Evolutionary conservation across 2,329 filamentous ascomycete species (phyloP).

Genomic region (Apiospora pterosperma): DNA sequence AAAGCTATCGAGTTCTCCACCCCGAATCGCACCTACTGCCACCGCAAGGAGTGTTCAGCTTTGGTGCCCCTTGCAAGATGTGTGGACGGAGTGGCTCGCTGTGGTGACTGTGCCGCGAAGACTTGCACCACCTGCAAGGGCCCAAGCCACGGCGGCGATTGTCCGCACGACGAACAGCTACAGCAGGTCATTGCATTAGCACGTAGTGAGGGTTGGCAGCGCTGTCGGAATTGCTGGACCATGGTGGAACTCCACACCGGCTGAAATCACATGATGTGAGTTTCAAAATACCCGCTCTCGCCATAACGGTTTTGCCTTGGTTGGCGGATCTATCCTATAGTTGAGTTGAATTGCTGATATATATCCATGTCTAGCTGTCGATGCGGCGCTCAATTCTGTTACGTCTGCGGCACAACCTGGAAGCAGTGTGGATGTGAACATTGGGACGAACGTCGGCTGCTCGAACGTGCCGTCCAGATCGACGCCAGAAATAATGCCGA

Average conservation of each 20-base stretch:
- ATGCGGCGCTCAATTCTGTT: constrained; percentile 48
- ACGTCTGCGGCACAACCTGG: constrained; percentile 41
- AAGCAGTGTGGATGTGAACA: constrained; percentile 34
- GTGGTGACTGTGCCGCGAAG: constrained; percentile 33
- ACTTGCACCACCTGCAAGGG: constrained; percentile 54
- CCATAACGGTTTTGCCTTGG: too few relatives aligned
- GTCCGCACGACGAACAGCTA: constrained; percentile 38
- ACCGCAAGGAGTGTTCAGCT: constrained; percentile 34
- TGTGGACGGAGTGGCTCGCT: constrained; percentile 32
- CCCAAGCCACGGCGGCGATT: constrained; percentile 41
- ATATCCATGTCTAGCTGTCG: constrained; percentile 33
- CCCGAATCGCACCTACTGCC: constrained; percentile 49
- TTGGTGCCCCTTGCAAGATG: constrained; percentile 41
- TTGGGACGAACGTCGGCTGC: constrained; percentile 35
- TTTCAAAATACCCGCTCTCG: constrained; percentile 11
- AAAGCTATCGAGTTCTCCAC: constrained; percentile 49
- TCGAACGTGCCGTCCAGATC: constrained; percentile 28
- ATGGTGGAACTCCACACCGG: constrained; percentile 48
- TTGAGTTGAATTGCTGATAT: neutral
- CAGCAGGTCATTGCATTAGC: constrained; percentile 40
- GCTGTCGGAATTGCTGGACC: constrained; percentile 41
- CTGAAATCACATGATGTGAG: constrained; percentile 56
- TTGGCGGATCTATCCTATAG: too few relatives aligned
- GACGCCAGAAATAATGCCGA: constrained; percentile 21
- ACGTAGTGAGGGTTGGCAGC: constrained; percentile 44